Base-by-base conservation (phyloP, 306 rosid species). In the Fragaria nilgerrensis region DNA sequence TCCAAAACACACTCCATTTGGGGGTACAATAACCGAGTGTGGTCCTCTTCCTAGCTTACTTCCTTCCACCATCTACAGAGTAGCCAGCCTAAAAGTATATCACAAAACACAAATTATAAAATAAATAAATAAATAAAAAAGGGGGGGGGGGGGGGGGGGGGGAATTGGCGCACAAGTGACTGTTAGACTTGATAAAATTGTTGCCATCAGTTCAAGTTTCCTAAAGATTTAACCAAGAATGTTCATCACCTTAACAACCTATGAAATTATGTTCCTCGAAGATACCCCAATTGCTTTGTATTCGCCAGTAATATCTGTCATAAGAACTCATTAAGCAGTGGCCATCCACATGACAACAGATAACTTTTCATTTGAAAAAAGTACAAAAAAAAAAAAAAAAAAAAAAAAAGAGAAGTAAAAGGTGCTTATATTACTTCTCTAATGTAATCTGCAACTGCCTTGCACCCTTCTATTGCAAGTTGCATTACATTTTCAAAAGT, bases 391-490 rank as follows among this genome's bases (percentile, higher is more conserved):
- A 5, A 32, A 23, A 47, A 10, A 25, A 29, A 16, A 61, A 32
- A 50, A 5, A 47, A 19, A 23, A 29, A 5, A 34, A 14, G n/a
- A 43, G 7, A 49, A 19, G 56, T 53, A n/a, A 53, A 11, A 25
- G 48, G 27, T 75, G 75, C 91, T 84, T 86, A 29, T 29, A 29
- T 29, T 29, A 90, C 97, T 75, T 95, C 92, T 78, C 88, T 78
- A 10, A 92, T 81, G 78, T 90, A 88, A 66, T 81, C 92, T 44
- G 97, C 98, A 73, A 94, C 86, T 32, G 96, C 96, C 84, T 95
- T 95, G 93, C 97, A 95, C 76, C 98, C 98, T 82, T 95, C 95
- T 10, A 80, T 87, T 74, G 95, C 92, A 75, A 95, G 90, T 86
- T 92, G 96, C 91, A 92, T 90, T 68, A 95, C 96, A 63, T 70